Conservation (phyloP, 2,329 filamentous ascomycete genomes). For the Seiridium cupressi region DNA sequence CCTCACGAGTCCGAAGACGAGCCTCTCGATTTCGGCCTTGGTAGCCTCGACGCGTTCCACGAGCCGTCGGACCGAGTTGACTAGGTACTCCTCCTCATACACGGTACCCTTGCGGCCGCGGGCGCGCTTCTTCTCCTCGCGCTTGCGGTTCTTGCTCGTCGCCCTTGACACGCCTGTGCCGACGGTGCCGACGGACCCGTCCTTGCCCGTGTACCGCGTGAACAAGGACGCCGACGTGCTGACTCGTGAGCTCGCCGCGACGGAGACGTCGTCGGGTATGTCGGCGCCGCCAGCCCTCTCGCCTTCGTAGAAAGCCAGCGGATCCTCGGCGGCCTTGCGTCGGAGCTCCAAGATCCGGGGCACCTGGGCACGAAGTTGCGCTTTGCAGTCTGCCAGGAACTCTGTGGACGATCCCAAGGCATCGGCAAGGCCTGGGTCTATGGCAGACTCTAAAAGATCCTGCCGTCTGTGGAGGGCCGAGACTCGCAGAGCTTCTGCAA, state of each 20-base stretch:
- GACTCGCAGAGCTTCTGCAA: slow-evolving; percentile 84
- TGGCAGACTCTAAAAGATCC: slow-evolving; percentile 62
- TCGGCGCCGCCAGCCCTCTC: slow-evolving; percentile 64
- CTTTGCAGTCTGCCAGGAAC: slow-evolving; percentile 88
- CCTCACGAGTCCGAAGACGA: slow-evolving; percentile 76
- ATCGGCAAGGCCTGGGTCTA: slow-evolving; percentile 80
- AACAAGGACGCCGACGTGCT: slow-evolving; percentile 86
- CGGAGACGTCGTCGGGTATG: slow-evolving; percentile 86
- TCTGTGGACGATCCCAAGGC: slow-evolving; percentile 82
- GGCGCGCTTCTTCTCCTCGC: slow-evolving; percentile 94
- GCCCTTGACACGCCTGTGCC: slow-evolving; percentile 73
- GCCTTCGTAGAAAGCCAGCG: slow-evolving; percentile 84
- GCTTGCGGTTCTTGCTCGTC: slow-evolving; percentile 81
- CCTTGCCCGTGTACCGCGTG: slow-evolving; percentile 82
- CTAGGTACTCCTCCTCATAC: slow-evolving; percentile 96
- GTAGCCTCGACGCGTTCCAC: slow-evolving; percentile 77
- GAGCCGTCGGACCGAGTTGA: slow-evolving; percentile 80
- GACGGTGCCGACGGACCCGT: slow-evolving; percentile 61
- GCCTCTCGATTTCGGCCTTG: slow-evolving; percentile 67
- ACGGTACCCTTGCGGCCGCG: slow-evolving; percentile 94
- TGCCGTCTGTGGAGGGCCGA: slow-evolving; percentile 59
- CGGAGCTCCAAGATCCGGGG: slow-evolving; percentile 83
- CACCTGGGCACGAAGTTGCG: slow-evolving; percentile 79
- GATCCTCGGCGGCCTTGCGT: slow-evolving; percentile 77
- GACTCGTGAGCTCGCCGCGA: slow-evolving; percentile 78